Base-by-base conservation (phyloP, 2,329 filamentous ascomycete species). In the Diaporthe citri region DNA sequence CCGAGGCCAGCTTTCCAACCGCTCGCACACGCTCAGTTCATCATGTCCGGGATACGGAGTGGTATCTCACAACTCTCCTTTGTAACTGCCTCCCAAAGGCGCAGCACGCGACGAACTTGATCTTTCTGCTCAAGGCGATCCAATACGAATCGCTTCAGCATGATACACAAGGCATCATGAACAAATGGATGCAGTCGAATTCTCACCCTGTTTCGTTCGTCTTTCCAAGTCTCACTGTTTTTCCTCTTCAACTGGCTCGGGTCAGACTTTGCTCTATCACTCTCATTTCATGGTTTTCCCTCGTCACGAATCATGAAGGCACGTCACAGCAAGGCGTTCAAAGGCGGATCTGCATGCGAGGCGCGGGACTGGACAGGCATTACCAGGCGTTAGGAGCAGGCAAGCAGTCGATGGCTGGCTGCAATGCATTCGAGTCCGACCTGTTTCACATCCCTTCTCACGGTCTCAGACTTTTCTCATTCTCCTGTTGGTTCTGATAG, bases 321-420 rank as follows among this genome's bases (percentile, higher is more conserved):
- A 55, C 31, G 28, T 22, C 64, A 69, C n/a, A 55, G 46, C 34
- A 55, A 55, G 64, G 64, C 64, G 34, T 69, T 69, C 34, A 13
- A 55, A 3, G 34, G 48, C n/a, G 48, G 22, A 69, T 55, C 3
- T 67, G 46, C 31, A 39, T 20, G 20, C 31, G 31, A 67, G 46
- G 22, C 15, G 46, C 31, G 46, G 46, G 25, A 6, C 46, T 6
- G 46, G 46, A 52, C 62, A 36, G 46, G 62, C 46, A 39, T 52
- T 20, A 48, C 43, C 31, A 67, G 46, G 46, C 46, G 46, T 67
- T 39, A 25, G 20, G 31, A 20, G 62, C 15, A 39, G 48, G 15
- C 48, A 22, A 55, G 31, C 48, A 55, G 48, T n/a, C 31, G 34
- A 41, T 41, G 36, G 64, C n/a, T 55, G 64, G 64, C n/a, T 41